Conservation (phyloP, 345 rosid species). For the Lepidium aucheri region DNA sequence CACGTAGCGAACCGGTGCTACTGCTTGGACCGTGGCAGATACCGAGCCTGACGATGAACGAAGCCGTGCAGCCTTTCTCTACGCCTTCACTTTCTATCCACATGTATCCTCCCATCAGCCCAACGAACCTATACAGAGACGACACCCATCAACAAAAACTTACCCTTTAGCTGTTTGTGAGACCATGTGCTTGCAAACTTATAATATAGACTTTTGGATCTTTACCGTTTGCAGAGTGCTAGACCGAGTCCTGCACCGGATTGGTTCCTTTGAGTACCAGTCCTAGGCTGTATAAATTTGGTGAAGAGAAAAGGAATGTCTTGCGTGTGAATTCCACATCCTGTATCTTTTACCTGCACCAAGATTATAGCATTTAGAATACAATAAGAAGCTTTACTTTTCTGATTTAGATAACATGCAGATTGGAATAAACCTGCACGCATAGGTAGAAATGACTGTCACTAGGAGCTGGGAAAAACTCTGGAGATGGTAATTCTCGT, state of each 20-base stretch:
- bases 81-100: slow-evolving; percentile 88
- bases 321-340: slow-evolving; percentile 73
- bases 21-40: slow-evolving; percentile 34
- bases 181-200: background rate
- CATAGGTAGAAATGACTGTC: slow-evolving; percentile 70
- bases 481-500: slow-evolving; percentile 66
- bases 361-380: background rate
- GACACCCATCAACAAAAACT: slow-evolving; percentile 7
- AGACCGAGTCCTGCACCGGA: slow-evolving; percentile 81
- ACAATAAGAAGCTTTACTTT: background rate
- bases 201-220: background rate
- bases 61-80: slow-evolving; percentile 57
- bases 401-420: background rate
- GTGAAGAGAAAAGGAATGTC: slow-evolving; percentile 64
- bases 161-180: background rate
- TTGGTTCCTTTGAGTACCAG: slow-evolving; percentile 40
- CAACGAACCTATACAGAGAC: slow-evolving; percentile 57
- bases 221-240: slow-evolving; percentile 83
- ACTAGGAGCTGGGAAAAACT: slow-evolving; percentile 41
- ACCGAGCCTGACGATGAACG: slow-evolving; percentile 64
- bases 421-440: slow-evolving; percentile 52
- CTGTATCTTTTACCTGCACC: slow-evolving; percentile 79
- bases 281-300: slow-evolving; percentile 50
- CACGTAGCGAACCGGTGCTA: slow-evolving; percentile 32
- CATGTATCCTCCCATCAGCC: slow-evolving; percentile 87